Percentiles rank a stretch among this genome's conserved stretches.
Conservation (phyloP, 2,329 filamentous ascomycete genomes). For the Microdochium paspali region DNA sequence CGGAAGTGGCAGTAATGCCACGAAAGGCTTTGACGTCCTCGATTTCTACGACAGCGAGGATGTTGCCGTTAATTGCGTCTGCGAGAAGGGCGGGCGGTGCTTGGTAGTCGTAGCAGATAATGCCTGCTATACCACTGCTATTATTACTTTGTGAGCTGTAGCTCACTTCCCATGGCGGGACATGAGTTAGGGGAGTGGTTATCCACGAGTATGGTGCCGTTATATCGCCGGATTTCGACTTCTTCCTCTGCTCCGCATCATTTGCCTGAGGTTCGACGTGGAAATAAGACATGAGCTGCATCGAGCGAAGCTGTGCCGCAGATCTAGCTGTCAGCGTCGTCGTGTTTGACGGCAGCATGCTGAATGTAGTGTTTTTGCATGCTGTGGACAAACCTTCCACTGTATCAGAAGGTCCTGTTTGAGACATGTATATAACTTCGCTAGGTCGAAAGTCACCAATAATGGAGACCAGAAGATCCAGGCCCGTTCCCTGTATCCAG, state of each 20-base stretch:
- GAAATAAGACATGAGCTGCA: constrained; percentile 78
- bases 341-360: constrained; percentile 41
- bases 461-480: constrained; percentile 53
- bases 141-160: constrained; percentile 36
- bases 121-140: constrained; percentile 45
- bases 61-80: constrained; percentile 60
- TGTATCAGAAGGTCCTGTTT: constrained; percentile 48
- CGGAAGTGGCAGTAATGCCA: constrained; percentile 6
- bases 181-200: constrained; percentile 41
- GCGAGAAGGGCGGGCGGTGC: constrained; percentile 46
- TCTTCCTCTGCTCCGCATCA: constrained; percentile 2
- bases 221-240: not conserved
- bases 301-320: constrained; percentile 55
- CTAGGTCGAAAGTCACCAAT: constrained; percentile 43
- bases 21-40: constrained; percentile 43
- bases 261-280: constrained; percentile 32
- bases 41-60: constrained; percentile 57
- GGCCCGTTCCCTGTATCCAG: constrained; percentile 62
- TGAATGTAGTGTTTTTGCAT: constrained; percentile 30
- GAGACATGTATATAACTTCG: constrained; percentile 60
- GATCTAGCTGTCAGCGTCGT: constrained; percentile 36
- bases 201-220: constrained; percentile 34
- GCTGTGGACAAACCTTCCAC: constrained; percentile 41
- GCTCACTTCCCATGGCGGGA: constrained; percentile 51
- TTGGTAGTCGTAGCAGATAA: constrained; percentile 60